These are phyloP conservation scores for Trichoderma sp. DNA, from an alignment of 2,329 filamentous ascomycete genomes.

Conservation along the genomic window DNA sequence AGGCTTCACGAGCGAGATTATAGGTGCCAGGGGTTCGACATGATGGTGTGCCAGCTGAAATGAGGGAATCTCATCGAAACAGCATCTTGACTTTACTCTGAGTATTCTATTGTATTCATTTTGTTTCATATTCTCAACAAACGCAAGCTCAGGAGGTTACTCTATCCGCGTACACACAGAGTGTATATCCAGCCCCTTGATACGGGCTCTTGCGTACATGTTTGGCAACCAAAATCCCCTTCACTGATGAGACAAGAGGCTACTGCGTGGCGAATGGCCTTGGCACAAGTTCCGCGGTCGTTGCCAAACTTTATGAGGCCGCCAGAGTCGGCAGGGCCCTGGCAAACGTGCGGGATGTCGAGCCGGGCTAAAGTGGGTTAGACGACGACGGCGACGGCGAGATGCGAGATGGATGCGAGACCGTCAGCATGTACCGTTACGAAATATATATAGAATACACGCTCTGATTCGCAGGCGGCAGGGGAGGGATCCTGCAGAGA, in stretches of 20 bases:
- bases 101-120: too few relatives aligned
- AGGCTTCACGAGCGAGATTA: conserved; percentile 11
- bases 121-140: neutral
- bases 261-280: neutral
- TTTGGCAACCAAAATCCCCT: neutral
- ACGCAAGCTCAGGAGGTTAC: neutral
- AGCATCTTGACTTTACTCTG: neutral
- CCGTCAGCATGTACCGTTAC: conserved; percentile 11
- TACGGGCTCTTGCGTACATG: neutral
- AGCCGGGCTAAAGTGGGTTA: conserved; percentile 5
- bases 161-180: neutral
- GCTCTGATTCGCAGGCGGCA: conserved; percentile 31
- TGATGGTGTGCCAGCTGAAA: neutral
- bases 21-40: neutral
- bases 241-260: neutral
- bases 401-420: conserved; percentile 20
- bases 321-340: neutral
- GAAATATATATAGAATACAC: conserved; percentile 18
- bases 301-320: neutral
- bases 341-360: neutral
- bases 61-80: neutral
- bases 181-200: neutral
- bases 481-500: neutral
- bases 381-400: conserved; percentile 10
- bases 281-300: neutral